phyloP scores from a whole-genome alignment of 2,329 filamentous ascomycete genomes.

The Cytospora paraplurivora region DNA sequence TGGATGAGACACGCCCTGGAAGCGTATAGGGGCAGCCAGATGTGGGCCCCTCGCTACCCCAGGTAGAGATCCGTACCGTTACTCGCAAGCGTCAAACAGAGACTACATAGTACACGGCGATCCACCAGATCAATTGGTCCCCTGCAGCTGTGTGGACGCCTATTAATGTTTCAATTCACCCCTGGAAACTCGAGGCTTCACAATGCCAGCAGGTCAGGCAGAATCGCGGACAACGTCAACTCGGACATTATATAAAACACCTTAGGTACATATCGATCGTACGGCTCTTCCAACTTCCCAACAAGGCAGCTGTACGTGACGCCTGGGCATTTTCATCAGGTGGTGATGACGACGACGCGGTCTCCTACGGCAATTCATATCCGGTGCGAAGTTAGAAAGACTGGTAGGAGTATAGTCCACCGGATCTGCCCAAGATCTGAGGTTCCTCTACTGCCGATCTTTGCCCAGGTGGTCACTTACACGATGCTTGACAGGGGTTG shows the following conservation, averaged over 20 bases:
- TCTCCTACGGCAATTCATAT: background rate
- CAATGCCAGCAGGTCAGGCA: background rate
- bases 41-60: background rate
- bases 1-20: background rate
- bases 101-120: background rate
- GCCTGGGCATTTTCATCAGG: no score
- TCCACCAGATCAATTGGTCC: slow-evolving; percentile 1
- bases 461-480: background rate
- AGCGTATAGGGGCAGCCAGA: background rate
- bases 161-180: background rate
- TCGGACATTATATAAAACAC: background rate
- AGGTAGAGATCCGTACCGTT: background rate
- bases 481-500: background rate
- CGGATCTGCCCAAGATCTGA: background rate
- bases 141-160: background rate
- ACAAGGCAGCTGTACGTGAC: no score
- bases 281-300: no score
- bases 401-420: no score
- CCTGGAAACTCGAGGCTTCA: background rate
- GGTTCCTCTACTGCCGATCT: background rate
- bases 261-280: no score
- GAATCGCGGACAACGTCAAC: background rate
- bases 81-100: slow-evolving; percentile 3
- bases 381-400: background rate
- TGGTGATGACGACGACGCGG: no score